These are phyloP conservation scores for Globisporangium nodosum DNA, from an alignment of 352 stramenopile species.

Conservation along the genomic window DNA sequence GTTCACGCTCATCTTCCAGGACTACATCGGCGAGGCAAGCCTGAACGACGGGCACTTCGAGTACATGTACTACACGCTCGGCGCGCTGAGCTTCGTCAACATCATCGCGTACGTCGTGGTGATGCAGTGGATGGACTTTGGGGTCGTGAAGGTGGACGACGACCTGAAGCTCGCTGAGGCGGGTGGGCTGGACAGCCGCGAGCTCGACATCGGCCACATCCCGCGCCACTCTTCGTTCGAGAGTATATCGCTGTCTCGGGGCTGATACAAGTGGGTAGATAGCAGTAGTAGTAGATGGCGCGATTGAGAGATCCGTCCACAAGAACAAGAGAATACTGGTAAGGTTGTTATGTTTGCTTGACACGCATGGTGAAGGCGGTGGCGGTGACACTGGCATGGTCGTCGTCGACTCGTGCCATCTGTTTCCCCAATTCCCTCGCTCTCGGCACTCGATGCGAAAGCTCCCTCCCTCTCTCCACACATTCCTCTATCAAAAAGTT, in stretches of 20 bases:
- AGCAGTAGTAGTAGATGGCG: background rate
- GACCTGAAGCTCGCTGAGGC: constrained; percentile 58
- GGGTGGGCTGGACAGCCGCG: constrained; percentile 27
- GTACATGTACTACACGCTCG: constrained; percentile 89
- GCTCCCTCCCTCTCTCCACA: too few relatives aligned
- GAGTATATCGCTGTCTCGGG: constrained; percentile 36
- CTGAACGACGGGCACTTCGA: constrained; percentile 83
- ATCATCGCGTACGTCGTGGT: constrained; percentile 65
- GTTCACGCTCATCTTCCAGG: constrained; percentile 82
- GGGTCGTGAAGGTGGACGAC: constrained; percentile 70
- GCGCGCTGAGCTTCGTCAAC: constrained; percentile 65
- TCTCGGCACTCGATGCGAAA: too few relatives aligned
- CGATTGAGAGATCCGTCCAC: background rate
- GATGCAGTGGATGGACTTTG: constrained; percentile 87
- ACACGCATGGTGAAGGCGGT: too few relatives aligned
- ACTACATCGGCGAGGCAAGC: constrained; percentile 60
- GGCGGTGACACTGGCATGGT: too few relatives aligned
- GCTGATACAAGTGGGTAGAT: background rate
- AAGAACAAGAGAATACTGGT: background rate
- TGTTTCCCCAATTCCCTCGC: too few relatives aligned
- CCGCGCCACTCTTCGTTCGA: constrained; percentile 68
- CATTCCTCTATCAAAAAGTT: too few relatives aligned
- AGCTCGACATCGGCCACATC: constrained; percentile 63
- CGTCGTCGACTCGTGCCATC: too few relatives aligned
- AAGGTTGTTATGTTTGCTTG: too few relatives aligned